Conservation (phyloP, 441 rosid genomes). For the Aleurites moluccanus region DNA sequence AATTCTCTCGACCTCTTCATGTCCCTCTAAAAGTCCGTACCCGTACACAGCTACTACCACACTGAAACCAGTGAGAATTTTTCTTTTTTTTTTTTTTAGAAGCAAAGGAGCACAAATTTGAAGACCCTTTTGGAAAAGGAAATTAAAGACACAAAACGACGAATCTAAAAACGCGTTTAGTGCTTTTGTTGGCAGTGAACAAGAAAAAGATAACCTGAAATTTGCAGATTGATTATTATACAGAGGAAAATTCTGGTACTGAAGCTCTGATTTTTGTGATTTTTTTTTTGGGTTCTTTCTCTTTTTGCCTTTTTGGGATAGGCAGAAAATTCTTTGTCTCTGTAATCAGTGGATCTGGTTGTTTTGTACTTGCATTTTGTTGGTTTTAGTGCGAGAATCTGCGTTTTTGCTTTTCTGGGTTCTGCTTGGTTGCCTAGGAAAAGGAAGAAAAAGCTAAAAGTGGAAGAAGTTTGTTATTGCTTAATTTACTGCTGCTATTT, state of each 20-base stretch:
- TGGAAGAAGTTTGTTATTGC: not conserved
- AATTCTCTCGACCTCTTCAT: slow-evolving; percentile 5
- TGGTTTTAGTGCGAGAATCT: not conserved
- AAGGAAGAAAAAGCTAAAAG: not conserved
- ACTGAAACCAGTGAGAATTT: not conserved
- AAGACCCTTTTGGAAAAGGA: not conserved
- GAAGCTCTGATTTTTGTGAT: not conserved
- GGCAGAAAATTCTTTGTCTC: not conserved
- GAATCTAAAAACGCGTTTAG: slow-evolving; percentile 6
- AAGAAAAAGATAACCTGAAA: slow-evolving; percentile 18
- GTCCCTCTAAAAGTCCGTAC: not conserved
- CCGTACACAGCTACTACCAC: not conserved
- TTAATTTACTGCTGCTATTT: not conserved
- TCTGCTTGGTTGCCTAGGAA: slow-evolving; percentile 16
- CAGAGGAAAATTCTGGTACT: not conserved
- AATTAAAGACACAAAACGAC: slow-evolving; percentile 18
- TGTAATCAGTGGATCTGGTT: slow-evolving; percentile 22
- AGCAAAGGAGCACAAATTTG: not conserved
- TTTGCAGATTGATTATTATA: slow-evolving; percentile 21
- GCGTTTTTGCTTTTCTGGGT: slow-evolving; percentile 3
- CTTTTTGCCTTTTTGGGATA: slow-evolving; percentile 6
- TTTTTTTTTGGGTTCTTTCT: not conserved
- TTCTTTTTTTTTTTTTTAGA: too few species aligned
- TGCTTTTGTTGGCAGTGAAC: not conserved
- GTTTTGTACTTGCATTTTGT: not conserved